Conservation (phyloP, 768 basidiomycete species). For the Melanogaster broomeanus region DNA sequence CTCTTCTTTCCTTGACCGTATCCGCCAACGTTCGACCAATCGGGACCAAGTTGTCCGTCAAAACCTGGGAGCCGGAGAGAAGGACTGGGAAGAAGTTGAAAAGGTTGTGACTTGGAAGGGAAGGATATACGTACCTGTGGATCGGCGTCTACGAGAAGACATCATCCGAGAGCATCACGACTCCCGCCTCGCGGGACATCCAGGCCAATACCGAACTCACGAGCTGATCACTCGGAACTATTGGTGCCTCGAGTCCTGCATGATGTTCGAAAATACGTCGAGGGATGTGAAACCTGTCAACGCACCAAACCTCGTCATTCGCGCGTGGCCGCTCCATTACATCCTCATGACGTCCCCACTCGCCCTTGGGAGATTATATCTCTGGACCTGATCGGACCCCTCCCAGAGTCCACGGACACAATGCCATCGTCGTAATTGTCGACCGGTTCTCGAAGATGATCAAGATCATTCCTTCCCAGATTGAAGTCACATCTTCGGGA, state of each 20-base stretch:
- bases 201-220: conserved; percentile 27
- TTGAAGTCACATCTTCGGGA: conserved; percentile 16
- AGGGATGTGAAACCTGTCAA: conserved; percentile 29
- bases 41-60: neutral
- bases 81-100: neutral
- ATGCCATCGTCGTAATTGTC: conserved; percentile 11
- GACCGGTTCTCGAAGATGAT: conserved; percentile 16
- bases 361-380: too few species aligned
- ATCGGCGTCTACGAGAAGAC: conserved; percentile 11
- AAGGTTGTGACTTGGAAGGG: conserved; percentile 3
- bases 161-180: conserved; percentile 27
- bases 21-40: too few species aligned
- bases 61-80: neutral
- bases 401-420: conserved; percentile 11
- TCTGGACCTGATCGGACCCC: conserved; percentile 12
- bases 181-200: conserved; percentile 25
- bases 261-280: conserved; percentile 22
- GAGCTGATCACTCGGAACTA: conserved; percentile 18
- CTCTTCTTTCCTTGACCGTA: too few species aligned
- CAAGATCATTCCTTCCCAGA: conserved; percentile 14
- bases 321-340: conserved; percentile 3
- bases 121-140: conserved; percentile 22
- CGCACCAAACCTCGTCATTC: conserved; percentile 20
- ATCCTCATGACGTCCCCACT: too few species aligned
- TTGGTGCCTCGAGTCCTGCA: conserved; percentile 28